phyloP scores from a whole-genome alignment of 768 basidiomycete species.

The Crepidotus variabilis region DNA sequence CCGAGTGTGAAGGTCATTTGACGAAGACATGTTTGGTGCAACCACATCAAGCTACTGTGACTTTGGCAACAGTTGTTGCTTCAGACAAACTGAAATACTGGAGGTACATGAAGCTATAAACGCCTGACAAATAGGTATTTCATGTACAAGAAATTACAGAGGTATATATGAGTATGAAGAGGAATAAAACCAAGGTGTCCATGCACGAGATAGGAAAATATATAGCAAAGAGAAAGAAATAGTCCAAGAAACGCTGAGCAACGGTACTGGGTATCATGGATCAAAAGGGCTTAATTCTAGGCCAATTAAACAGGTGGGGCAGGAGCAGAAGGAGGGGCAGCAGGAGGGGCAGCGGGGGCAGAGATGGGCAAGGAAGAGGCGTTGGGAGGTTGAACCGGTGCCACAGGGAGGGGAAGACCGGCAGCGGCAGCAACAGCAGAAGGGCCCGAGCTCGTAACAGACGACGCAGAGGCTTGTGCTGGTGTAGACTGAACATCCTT shows the following conservation, averaged over 20 bases:
- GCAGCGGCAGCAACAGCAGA: neutral
- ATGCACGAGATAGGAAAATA: neutral
- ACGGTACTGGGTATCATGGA: neutral
- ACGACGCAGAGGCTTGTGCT: neutral
- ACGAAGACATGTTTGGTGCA: neutral
- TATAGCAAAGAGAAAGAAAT: neutral
- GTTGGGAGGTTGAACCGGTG: conserved; percentile 18
- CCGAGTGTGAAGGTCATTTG: neutral
- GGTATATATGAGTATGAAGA: neutral
- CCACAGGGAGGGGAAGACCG: conserved; percentile 1
- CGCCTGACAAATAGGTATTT: neutral
- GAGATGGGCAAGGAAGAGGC: conserved; percentile 9
- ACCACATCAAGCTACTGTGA: neutral
- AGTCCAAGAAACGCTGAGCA: neutral
- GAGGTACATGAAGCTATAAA: neutral
- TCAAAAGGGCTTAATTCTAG: neutral
- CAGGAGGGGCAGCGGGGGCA: neutral
- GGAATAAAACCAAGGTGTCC: neutral
- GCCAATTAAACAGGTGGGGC: neutral
- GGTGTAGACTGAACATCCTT: neutral
- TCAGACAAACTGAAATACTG: neutral
- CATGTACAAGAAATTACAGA: neutral
- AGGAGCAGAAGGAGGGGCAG: neutral
- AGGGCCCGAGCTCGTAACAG: neutral
- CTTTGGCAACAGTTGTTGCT: neutral